These are phyloP conservation scores for Alternaria gansuensis DNA, from an alignment of 2,329 filamentous ascomycete species.

Conservation along the genomic window DNA sequence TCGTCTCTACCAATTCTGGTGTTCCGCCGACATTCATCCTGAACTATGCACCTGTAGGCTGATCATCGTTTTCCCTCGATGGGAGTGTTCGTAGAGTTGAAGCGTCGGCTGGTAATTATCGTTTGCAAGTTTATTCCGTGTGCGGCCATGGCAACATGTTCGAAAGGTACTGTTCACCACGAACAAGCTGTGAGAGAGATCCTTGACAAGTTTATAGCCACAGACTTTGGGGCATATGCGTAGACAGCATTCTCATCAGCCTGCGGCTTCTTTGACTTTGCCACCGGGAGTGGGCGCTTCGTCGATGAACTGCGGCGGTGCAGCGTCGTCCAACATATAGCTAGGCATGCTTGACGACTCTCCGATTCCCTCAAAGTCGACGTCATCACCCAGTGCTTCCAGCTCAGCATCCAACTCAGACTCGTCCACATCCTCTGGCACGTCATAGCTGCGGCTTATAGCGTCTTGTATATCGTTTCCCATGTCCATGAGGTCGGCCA, in stretches of 20 bases:
- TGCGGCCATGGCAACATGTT: too few species aligned
- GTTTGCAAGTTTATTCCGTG: background rate
- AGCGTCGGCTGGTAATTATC: background rate
- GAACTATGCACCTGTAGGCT: background rate
- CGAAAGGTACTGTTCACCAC: background rate
- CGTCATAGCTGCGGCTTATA: constrained; percentile 87
- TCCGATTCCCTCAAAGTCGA: constrained; percentile 80
- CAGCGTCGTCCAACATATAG: constrained; percentile 88
- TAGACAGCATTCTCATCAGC: constrained; percentile 43
- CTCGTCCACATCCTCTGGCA: constrained; percentile 97
- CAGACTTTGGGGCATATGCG: background rate
- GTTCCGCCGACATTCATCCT: background rate
- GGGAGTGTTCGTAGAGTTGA: too few species aligned
- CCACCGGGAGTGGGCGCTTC: constrained; percentile 74
- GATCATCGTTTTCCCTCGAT: background rate
- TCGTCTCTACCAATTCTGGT: background rate
- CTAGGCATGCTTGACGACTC: constrained; percentile 72
- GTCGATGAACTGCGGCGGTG: constrained; percentile 87
- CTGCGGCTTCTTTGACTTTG: constrained; percentile 84
- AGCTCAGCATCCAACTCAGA: constrained; percentile 94
- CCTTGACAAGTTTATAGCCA: background rate
- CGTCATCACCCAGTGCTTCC: constrained; percentile 91
- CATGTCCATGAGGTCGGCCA: constrained; percentile 97
- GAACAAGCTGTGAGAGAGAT: background rate
- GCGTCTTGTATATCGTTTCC: constrained; percentile 99